phyloP scores from a whole-genome alignment of 768 basidiomycete genomes.

The Tulasnella sp. region DNA sequence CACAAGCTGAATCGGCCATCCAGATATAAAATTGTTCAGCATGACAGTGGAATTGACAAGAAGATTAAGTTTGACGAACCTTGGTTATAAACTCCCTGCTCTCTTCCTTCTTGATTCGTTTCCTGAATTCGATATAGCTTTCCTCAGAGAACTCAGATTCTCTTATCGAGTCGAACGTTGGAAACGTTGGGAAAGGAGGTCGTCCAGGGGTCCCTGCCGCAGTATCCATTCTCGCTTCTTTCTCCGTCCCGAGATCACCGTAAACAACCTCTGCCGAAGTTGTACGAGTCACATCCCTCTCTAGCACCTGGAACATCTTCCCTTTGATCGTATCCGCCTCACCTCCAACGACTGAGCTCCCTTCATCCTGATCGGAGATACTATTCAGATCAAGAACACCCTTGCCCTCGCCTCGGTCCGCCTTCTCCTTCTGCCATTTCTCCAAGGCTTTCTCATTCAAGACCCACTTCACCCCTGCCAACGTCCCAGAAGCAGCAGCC shows the following conservation, averaged over 20 bases:
- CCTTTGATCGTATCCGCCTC: neutral
- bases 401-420: neutral
- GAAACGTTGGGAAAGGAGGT: no score
- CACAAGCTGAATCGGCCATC: constrained; percentile 25
- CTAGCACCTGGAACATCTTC: neutral
- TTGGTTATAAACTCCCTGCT: constrained; percentile 47
- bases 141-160: constrained; percentile 17
- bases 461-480: neutral
- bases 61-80: constrained; percentile 25
- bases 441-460: constrained; percentile 4
- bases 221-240: no score
- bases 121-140: constrained; percentile 22
- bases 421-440: neutral
- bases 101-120: constrained; percentile 26
- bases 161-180: no score
- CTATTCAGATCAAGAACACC: neutral
- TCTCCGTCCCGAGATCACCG: no score
- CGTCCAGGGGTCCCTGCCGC: no score
- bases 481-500: neutral
- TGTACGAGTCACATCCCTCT: neutral
- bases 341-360: neutral
- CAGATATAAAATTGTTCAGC: neutral
- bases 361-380: neutral
- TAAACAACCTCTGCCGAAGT: no score
- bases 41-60: neutral